Conservation (phyloP, 1,284 basidiomycete genomes). For the Ganoderma resinaceum region DNA sequence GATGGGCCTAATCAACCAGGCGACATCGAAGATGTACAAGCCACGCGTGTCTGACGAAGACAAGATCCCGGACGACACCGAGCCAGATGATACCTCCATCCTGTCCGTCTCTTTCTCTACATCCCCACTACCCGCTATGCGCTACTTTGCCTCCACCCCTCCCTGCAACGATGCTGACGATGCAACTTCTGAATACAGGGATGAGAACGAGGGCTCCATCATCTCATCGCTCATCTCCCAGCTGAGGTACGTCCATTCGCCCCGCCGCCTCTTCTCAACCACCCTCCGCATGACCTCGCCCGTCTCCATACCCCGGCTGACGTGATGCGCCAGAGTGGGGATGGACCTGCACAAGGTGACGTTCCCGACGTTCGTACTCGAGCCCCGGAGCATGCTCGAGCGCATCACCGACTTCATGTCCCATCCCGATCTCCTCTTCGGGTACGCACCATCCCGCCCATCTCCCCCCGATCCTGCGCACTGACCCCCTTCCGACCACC, state of each 20-base stretch:
- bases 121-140: constrained; percentile 35
- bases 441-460: constrained; percentile 58
- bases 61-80: constrained; percentile 77
- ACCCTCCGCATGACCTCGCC: background rate
- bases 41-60: constrained; percentile 66
- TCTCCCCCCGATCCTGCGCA: constrained; percentile 28
- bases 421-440: constrained; percentile 97
- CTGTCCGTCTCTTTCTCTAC: constrained; percentile 59
- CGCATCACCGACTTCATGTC: constrained; percentile 99
- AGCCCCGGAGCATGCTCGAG: constrained; percentile 93
- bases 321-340: constrained; percentile 66
- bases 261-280: constrained; percentile 7
- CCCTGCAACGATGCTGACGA: constrained; percentile 33
- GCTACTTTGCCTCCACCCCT: constrained; percentile 32
- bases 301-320: background rate
- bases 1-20: constrained; percentile 81
- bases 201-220: constrained; percentile 85
- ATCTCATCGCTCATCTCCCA: constrained; percentile 85
- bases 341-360: constrained; percentile 97
- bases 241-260: constrained; percentile 63
- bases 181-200: constrained; percentile 44
- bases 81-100: constrained; percentile 85
- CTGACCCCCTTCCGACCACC: constrained; percentile 20
- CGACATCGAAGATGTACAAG: constrained; percentile 63
- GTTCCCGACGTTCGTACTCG: constrained; percentile 93